Conservation (phyloP, 495 filamentous ascomycete species). For the Glonium stellatum region DNA sequence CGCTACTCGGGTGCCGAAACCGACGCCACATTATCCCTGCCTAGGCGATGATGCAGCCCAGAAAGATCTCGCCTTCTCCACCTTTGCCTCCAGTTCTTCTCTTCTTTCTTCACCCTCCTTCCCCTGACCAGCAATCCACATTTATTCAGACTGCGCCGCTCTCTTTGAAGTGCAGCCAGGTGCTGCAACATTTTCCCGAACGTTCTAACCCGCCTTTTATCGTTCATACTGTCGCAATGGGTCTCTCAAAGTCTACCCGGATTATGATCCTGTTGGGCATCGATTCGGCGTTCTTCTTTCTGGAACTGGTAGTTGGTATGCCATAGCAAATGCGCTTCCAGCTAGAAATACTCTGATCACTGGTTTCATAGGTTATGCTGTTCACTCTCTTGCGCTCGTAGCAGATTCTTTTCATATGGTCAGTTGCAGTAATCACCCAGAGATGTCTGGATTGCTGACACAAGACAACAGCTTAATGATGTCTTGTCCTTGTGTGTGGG, state of each 20-base stretch:
- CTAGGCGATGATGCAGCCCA: too few species aligned
- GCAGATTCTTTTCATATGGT: constrained; percentile 99
- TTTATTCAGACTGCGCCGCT: not conserved
- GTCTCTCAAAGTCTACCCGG: constrained; percentile 82
- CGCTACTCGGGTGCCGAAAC: too few species aligned
- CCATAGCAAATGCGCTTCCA: not conserved
- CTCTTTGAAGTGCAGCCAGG: not conserved
- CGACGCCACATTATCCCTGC: too few species aligned
- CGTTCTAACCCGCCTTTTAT: not conserved
- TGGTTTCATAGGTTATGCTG: constrained; percentile 54
- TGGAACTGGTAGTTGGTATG: constrained; percentile 74
- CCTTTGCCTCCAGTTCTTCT: too few species aligned
- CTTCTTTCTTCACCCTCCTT: not conserved
- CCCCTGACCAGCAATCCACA: not conserved
- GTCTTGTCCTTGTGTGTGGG: constrained; percentile 89
- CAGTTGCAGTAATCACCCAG: constrained; percentile 25
- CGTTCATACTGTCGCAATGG: constrained; percentile 50
- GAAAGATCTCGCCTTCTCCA: too few species aligned
- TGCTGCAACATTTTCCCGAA: not conserved
- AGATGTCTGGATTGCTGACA: not conserved
- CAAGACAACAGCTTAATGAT: constrained; percentile 68
- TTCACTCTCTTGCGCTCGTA: constrained; percentile 85
- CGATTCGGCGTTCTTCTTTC: constrained; percentile 78
- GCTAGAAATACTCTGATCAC: constrained; percentile 15
- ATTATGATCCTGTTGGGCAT: constrained; percentile 90